Evolutionary conservation across 495 filamentous ascomycete species (phyloP).

Genomic region (Evernia prunastri): DNA sequence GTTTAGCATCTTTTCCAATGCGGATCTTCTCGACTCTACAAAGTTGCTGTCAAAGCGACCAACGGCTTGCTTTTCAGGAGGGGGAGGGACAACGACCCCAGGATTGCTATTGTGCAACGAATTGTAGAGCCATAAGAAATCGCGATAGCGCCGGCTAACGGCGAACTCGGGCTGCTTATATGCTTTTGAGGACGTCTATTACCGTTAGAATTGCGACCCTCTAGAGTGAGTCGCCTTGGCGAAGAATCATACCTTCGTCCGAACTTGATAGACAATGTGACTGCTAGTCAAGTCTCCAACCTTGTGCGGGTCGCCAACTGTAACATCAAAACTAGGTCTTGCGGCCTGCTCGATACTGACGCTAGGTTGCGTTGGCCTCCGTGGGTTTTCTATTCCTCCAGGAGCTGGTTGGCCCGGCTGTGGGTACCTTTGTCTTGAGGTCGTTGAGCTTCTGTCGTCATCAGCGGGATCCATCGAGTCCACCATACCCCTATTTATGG

Average conservation of each 20-base stretch:
- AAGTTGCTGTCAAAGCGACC: slow-evolving; percentile 96
- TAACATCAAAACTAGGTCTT: slow-evolving; percentile 85
- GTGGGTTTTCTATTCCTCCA: slow-evolving; percentile 34
- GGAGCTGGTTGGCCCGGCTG: slow-evolving; percentile 67
- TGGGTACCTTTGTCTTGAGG: slow-evolving; percentile 48
- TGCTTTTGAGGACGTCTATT: slow-evolving; percentile 86
- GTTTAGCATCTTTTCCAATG: slow-evolving; percentile 93
- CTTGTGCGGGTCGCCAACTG: slow-evolving; percentile 93
- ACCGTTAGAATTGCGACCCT: slow-evolving; percentile 22
- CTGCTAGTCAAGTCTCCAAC: slow-evolving; percentile 94
- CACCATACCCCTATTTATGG: slow-evolving; percentile 46
- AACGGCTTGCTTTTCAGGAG: slow-evolving; percentile 96
- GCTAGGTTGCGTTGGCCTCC: slow-evolving; percentile 67
- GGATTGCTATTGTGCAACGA: slow-evolving; percentile 90
- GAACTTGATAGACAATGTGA: slow-evolving; percentile 93
- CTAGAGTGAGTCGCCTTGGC: background rate
- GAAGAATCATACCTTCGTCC: slow-evolving; percentile 66
- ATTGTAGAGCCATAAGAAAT: slow-evolving; percentile 97
- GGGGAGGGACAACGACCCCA: slow-evolving; percentile 89
- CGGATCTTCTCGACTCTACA: slow-evolving; percentile 82
- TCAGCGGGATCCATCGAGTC: slow-evolving; percentile 59
- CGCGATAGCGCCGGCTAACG: slow-evolving; percentile 86
- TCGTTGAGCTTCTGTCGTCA: slow-evolving; percentile 48
- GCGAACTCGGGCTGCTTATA: slow-evolving; percentile 86
- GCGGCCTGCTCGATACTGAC: slow-evolving; percentile 84